Evolutionary conservation across 140 eudicot genomes (phyloP).

Genomic region (Cichorium intybus): DNA sequence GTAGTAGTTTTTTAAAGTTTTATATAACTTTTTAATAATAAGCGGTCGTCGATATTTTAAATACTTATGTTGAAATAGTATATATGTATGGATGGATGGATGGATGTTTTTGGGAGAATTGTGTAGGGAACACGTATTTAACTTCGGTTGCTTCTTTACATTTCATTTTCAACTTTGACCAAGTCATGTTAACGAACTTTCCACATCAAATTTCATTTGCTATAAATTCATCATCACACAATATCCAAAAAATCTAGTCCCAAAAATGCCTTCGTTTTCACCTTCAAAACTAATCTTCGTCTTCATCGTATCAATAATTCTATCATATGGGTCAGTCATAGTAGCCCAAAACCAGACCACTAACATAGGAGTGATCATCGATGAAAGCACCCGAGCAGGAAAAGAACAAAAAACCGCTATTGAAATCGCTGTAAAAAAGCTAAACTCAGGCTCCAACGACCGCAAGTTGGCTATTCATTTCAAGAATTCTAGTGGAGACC

Average conservation of each 20-base stretch:
- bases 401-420: constrained; percentile 52
- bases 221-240: constrained; percentile 4
- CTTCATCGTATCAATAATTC: constrained; percentile 12
- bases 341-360: constrained; percentile 22
- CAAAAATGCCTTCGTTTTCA: constrained; percentile 26
- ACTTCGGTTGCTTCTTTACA: constrained; percentile 4
- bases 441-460: constrained; percentile 21
- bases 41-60: too few species aligned
- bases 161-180: constrained; percentile 8
- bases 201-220: background rate
- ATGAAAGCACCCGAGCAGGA: constrained; percentile 43
- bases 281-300: constrained; percentile 12
- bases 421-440: constrained; percentile 38
- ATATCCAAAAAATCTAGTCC: background rate
- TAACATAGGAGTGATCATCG: constrained; percentile 48
- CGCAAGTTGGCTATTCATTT: constrained; percentile 35
- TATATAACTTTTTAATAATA: too few species aligned
- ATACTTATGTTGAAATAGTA: too few species aligned
- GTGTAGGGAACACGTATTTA: constrained; percentile 16
- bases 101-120: too few species aligned
- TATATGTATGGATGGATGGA: too few species aligned
- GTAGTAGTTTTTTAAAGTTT: too few species aligned
- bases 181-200: constrained; percentile 14
- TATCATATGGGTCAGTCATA: constrained; percentile 3
- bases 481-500: constrained; percentile 37